These are phyloP conservation scores for Solanum megistacrolobum DNA, from an alignment of 257 asterid genomes.

Conservation along the genomic window DNA sequence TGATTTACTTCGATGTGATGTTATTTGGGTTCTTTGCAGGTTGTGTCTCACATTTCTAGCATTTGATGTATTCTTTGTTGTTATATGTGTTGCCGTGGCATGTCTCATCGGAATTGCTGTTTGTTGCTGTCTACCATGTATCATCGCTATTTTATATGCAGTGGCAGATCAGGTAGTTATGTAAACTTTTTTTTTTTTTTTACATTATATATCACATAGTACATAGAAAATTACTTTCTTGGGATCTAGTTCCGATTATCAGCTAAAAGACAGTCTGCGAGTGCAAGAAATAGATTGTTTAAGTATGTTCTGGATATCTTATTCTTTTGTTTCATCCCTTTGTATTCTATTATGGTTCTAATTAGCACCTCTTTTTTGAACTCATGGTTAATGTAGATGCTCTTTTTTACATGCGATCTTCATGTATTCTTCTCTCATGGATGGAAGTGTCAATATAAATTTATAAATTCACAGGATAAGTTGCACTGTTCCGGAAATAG, in stretches of 20 bases:
- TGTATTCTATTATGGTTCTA: neutral
- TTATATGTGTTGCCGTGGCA: conserved; percentile 92
- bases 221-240: neutral
- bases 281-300: neutral
- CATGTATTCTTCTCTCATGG: neutral
- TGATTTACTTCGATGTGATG: neutral
- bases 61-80: conserved; percentile 93
- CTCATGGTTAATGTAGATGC: neutral
- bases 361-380: neutral
- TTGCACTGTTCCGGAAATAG: neutral
- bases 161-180: conserved; percentile 89
- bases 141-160: conserved; percentile 86
- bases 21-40: conserved; percentile 42
- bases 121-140: conserved; percentile 98
- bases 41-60: conserved; percentile 95
- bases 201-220: neutral
- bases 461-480: neutral
- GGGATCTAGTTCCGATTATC: neutral
- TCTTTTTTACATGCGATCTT: neutral
- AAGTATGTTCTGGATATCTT: neutral
- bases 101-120: conserved; percentile 92
- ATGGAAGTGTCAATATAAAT: neutral
- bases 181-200: neutral
- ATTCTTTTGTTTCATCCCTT: neutral
- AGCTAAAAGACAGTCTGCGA: neutral